Conservation (phyloP, 352 stramenopile genomes). For the Lagenidium giganteum region DNA sequence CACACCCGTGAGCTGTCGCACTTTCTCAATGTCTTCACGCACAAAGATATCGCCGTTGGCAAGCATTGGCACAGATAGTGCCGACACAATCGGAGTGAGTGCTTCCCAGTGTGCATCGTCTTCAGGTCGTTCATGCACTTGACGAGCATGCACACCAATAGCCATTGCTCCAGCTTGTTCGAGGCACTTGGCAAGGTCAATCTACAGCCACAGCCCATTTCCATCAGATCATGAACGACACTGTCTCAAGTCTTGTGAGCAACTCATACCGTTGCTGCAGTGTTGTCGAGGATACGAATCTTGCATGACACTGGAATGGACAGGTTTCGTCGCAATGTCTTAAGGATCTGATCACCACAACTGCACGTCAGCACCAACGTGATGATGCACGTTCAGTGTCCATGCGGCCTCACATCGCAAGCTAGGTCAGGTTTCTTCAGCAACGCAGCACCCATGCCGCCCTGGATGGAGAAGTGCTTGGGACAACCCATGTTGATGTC, state of each 20-base stretch:
- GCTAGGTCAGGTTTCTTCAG: slow-evolving; percentile 86
- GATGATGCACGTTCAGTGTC: not conserved
- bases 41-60: slow-evolving; percentile 88
- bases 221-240: not conserved
- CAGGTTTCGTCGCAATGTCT: slow-evolving; percentile 72
- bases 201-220: too few species aligned
- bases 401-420: slow-evolving; percentile 41
- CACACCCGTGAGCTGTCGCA: slow-evolving; percentile 54
- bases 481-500: slow-evolving; percentile 96
- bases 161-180: slow-evolving; percentile 61
- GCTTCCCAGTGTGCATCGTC: slow-evolving; percentile 73
- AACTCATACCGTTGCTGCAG: slow-evolving; percentile 49
- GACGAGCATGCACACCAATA: slow-evolving; percentile 67
- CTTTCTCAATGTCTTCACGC: slow-evolving; percentile 58
- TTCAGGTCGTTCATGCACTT: slow-evolving; percentile 55
- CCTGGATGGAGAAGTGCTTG: slow-evolving; percentile 91
- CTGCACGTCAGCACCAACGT: not conserved
- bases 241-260: too few species aligned
- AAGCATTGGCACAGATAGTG: slow-evolving; percentile 75
- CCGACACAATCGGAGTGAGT: slow-evolving; percentile 56
- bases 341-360: slow-evolving; percentile 80
- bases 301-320: slow-evolving; percentile 86
- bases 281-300: slow-evolving; percentile 73
- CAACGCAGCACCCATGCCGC: slow-evolving; percentile 89
- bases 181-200: slow-evolving; percentile 56